Percentiles rank a stretch among this genome's conserved stretches.
phyloP scores from a whole-genome alignment of 1,284 basidiomycete genomes.

The Trichosporon sp. region DNA sequence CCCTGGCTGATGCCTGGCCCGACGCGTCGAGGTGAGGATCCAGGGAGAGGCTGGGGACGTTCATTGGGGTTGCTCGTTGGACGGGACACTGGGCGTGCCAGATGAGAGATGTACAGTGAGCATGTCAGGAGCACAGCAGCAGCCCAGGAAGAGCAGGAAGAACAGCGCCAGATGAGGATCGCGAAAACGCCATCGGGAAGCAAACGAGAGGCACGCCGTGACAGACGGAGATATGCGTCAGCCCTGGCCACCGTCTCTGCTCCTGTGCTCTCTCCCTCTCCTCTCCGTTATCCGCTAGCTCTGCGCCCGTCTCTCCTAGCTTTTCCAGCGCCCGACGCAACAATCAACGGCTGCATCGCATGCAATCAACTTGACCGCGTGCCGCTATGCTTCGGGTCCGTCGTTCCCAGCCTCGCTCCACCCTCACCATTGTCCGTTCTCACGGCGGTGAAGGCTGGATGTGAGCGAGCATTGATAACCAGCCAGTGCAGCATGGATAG shows the following conservation, averaged over 20 bases:
- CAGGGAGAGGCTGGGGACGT: background rate
- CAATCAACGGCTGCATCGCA: background rate
- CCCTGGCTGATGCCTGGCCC: background rate
- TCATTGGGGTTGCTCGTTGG: background rate
- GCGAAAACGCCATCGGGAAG: conserved; percentile 14
- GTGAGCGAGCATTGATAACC: background rate
- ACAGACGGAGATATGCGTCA: background rate
- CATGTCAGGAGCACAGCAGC: background rate
- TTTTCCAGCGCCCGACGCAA: background rate
- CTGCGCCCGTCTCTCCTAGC: background rate
- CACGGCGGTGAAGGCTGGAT: conserved; percentile 2
- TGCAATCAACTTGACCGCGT: background rate
- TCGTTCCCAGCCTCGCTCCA: background rate
- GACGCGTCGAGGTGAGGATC: background rate
- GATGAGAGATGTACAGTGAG: no score
- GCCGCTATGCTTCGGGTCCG: background rate
- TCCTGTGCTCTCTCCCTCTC: background rate
- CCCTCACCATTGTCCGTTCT: background rate
- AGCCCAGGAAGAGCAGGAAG: background rate
- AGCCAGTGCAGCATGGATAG: background rate
- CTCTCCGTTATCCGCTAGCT: background rate
- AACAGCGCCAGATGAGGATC: background rate
- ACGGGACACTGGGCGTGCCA: background rate
- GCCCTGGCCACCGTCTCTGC: background rate
- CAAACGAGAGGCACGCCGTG: background rate